Base-by-base conservation (phyloP, 2,329 filamentous ascomycete genomes). In the Cladophialophora yegresii region DNA sequence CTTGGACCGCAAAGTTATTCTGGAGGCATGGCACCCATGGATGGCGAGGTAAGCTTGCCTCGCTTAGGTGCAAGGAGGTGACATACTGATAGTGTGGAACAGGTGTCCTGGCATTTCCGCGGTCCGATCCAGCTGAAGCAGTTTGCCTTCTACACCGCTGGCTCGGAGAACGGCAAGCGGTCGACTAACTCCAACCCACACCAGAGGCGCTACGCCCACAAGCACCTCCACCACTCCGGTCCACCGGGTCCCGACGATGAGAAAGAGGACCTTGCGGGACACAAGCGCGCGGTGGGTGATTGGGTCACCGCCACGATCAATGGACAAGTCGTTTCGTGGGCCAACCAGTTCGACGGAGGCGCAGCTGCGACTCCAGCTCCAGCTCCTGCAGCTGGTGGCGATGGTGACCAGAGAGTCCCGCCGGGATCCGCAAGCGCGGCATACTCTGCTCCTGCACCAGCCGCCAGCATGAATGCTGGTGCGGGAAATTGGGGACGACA, bases 81-180 rank as follows among this genome's bases (percentile, higher is more conserved):
- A 43, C 10, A 40, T 23, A n/a, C 51, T 61, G 32, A 60, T 59
- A 36, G 33, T 23, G 47, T 40, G 45, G 28, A 28, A 30, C 65
- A 91, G 89, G 80, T 92, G 32, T 90, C 89, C 1, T 76, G 91
- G 67, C 87, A 91, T 74, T 82, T 92, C 72, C 87, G 89, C 70
- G 90, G 90, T 2, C 89, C 90, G 1, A 75, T 90, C 70, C 77
- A 83, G 45, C 74, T 93, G 33, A 86, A 85, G 72, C 83, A 90
- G 69, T 81, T 92, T 61, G 90, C 89, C 10, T 86, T 87, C 61
- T 93, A 92, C 76, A 82, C 80, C 53, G 82, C 85, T n/a, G 78
- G 78, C 23, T 67, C 67, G 26, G 66, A 65, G 20, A 66, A 62
- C 54, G 72, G 71, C 45, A 82, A 81, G 73, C 76, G 78, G 67